phyloP scores from a whole-genome alignment of 345 rosid genomes.

The Acer campestre region DNA sequence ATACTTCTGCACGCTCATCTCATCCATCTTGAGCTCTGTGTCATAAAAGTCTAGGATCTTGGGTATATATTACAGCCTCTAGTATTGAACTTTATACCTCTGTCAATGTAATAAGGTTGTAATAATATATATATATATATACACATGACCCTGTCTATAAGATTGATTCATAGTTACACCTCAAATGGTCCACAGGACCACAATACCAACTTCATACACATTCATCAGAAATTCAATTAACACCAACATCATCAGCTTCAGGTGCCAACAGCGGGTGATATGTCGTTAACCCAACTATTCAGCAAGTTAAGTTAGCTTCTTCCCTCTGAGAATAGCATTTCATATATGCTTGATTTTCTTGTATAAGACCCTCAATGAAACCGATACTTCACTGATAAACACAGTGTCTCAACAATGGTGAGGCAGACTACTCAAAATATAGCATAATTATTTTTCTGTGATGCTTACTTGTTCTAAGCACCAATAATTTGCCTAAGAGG shows the following conservation, averaged over 20 bases:
- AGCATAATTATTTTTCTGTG: not conserved
- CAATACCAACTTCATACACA: not conserved
- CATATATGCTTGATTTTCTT: not conserved
- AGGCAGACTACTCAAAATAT: not conserved
- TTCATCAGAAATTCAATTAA: not conserved
- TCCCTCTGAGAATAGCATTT: not conserved
- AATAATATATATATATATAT: too few species aligned
- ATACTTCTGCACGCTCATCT: not conserved
- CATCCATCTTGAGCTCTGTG: not conserved
- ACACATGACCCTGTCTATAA: not conserved
- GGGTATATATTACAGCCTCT: not conserved
- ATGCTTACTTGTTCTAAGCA: not conserved
- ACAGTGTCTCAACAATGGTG: not conserved
- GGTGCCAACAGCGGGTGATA: not conserved
- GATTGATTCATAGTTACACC: not conserved
- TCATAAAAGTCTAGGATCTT: not conserved
- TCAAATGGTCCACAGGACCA: not conserved
- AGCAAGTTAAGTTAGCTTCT: not conserved
- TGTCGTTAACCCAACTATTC: not conserved
- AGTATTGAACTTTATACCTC: too few species aligned
- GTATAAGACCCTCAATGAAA: not conserved
- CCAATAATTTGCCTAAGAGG: constrained; percentile 2
- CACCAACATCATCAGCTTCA: constrained; percentile 1
- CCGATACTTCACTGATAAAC: not conserved
- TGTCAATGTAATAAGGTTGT: too few species aligned